Percentiles rank a stretch among this genome's conserved stretches.
These are phyloP conservation scores for Saccharomycopsis malanga DNA, from an alignment of 805 yeast species.

Conservation along the genomic window DNA sequence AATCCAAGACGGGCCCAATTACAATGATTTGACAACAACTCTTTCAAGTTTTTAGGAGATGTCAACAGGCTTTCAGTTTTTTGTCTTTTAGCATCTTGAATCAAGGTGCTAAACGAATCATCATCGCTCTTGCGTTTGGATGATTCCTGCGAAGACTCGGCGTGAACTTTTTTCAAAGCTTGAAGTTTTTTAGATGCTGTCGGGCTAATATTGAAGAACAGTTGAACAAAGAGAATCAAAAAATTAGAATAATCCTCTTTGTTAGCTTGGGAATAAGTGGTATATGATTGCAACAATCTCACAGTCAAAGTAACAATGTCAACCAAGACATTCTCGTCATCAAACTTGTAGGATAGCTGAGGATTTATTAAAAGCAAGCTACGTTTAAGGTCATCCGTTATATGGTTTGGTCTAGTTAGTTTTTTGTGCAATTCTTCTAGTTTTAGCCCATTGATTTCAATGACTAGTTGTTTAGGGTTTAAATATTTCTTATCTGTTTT, in stretches of 20 bases:
- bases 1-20: conserved; percentile 5
- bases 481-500: conserved; percentile 90
- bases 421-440: conserved; percentile 46
- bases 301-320: conserved; percentile 68
- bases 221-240: conserved; percentile 1
- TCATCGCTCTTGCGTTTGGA: not conserved
- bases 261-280: conserved; percentile 7
- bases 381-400: not conserved
- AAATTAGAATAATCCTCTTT: conserved; percentile 7
- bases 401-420: conserved; percentile 5
- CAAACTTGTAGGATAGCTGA: conserved; percentile 54
- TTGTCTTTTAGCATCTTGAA: not conserved
- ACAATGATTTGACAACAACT: conserved; percentile 32
- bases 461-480: conserved; percentile 79
- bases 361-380: conserved; percentile 8
- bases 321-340: conserved; percentile 59
- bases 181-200: conserved; percentile 4
- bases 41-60: conserved; percentile 32
- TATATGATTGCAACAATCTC: conserved; percentile 40
- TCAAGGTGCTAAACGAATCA: not conserved
- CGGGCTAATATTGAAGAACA: conserved; percentile 11
- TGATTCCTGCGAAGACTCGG: not conserved
- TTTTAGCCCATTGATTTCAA: conserved; percentile 87
- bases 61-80: not conserved
- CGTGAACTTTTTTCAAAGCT: not conserved